Percentiles rank a stretch among this genome's conserved stretches.
Evolutionary conservation across 495 filamentous ascomycete species (phyloP).

Genomic region (Lichenothelia convexa): DNA sequence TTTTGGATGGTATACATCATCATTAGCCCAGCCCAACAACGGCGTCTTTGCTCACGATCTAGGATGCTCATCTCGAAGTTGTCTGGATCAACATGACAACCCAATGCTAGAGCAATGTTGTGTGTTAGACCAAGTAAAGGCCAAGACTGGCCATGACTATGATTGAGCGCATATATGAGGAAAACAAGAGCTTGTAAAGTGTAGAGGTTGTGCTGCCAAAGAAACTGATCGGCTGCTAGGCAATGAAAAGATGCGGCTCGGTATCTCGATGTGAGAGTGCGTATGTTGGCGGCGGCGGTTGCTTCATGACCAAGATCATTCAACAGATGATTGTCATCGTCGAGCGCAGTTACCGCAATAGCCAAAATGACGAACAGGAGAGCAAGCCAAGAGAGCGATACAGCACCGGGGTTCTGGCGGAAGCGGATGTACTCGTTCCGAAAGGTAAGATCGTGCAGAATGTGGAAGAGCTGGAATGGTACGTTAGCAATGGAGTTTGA

Average conservation of each 20-base stretch:
- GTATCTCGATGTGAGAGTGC: conserved; percentile 25
- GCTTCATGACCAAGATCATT: conserved; percentile 26
- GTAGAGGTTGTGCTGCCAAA: conserved; percentile 28
- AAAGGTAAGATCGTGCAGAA: conserved; percentile 31
- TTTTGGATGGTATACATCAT: conserved; percentile 29
- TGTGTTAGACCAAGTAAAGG: conserved; percentile 27
- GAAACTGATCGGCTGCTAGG: conserved; percentile 26
- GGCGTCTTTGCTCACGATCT: conserved; percentile 29
- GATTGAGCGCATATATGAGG: conserved; percentile 25
- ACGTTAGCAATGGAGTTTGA: neutral
- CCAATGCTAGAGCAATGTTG: conserved; percentile 30
- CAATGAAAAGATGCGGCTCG: conserved; percentile 28
- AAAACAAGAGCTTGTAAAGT: conserved; percentile 30
- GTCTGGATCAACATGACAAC: conserved; percentile 30
- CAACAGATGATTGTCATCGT: conserved; percentile 27
- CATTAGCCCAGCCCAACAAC: conserved; percentile 28
- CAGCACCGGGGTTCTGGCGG: conserved; percentile 24
- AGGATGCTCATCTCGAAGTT: conserved; percentile 24
- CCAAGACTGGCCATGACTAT: conserved; percentile 26
- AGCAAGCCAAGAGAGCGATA: conserved; percentile 26
- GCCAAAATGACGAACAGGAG: conserved; percentile 28
- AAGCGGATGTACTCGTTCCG: conserved; percentile 30
- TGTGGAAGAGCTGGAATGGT: conserved; percentile 10
- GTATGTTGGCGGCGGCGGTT: conserved; percentile 26
- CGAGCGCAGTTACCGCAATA: conserved; percentile 27